These are phyloP conservation scores for Sporisorium sorghi DNA, from an alignment of 1,284 basidiomycete genomes.

Conservation along the genomic window DNA sequence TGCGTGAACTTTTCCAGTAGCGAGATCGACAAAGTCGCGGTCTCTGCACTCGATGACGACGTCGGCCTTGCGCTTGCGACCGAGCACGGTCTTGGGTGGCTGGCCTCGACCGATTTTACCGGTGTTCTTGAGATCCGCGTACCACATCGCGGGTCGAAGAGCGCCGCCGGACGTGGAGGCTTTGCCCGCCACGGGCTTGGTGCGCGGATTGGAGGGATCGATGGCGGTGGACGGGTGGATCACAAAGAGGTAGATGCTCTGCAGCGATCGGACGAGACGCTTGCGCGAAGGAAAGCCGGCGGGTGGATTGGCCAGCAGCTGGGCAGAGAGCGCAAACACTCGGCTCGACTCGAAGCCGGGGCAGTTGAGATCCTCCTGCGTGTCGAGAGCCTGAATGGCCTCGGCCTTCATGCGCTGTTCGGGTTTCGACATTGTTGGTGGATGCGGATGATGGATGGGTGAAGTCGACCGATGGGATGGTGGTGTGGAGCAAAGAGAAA, in stretches of 20 bases:
- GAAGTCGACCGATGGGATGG: neutral
- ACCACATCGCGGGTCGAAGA: slow-evolving; percentile 61
- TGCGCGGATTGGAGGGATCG: slow-evolving; percentile 59
- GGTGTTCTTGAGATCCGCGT: slow-evolving; percentile 54
- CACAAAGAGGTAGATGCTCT: slow-evolving; percentile 64
- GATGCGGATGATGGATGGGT: slow-evolving; percentile 8
- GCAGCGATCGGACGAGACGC: slow-evolving; percentile 53
- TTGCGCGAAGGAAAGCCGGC: slow-evolving; percentile 54
- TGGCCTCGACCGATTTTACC: slow-evolving; percentile 57
- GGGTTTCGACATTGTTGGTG: slow-evolving; percentile 20
- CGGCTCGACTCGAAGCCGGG: slow-evolving; percentile 63
- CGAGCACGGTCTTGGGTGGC: slow-evolving; percentile 58
- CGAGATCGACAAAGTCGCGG: slow-evolving; percentile 62
- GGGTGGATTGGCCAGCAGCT: slow-evolving; percentile 54
- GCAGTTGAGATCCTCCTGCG: slow-evolving; percentile 51
- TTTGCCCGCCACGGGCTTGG: slow-evolving; percentile 48
- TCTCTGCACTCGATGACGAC: slow-evolving; percentile 65
- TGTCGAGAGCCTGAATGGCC: slow-evolving; percentile 52
- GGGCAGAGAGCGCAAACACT: slow-evolving; percentile 60
- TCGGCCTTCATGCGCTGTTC: slow-evolving; percentile 49
- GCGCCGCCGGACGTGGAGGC: slow-evolving; percentile 55
- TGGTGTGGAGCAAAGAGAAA: neutral
- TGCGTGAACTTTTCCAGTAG: slow-evolving; percentile 60
- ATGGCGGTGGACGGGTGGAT: slow-evolving; percentile 58
- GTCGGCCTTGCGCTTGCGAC: slow-evolving; percentile 61